Conservation (phyloP, 2,329 filamentous ascomycete genomes). For the Paecilomyces fulvus region DNA sequence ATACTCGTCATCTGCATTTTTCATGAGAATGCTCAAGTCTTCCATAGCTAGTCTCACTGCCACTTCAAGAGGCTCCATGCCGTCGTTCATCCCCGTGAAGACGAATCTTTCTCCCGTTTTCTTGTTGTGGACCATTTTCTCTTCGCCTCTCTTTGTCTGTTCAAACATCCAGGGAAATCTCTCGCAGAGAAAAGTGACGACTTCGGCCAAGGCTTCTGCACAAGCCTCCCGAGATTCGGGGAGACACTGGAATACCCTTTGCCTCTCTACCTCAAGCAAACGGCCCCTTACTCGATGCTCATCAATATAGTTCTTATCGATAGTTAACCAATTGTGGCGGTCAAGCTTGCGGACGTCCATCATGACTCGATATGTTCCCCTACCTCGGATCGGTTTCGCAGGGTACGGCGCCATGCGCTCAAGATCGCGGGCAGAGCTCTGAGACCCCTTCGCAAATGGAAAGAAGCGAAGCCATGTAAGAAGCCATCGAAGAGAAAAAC, state of each 20-base stretch:
- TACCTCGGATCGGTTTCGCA: conserved; percentile 29
- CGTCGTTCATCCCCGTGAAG: conserved; percentile 24
- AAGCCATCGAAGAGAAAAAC: conserved; percentile 18
- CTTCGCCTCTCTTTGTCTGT: conserved; percentile 14
- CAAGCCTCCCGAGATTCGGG: conserved; percentile 39
- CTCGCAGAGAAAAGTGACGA: conserved; percentile 37
- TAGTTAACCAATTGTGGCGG: conserved; percentile 39
- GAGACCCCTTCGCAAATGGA: conserved; percentile 1
- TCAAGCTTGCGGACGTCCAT: conserved; percentile 43
- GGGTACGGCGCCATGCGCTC: conserved; percentile 30
- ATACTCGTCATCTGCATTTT: conserved; percentile 39
- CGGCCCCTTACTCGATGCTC: conserved; percentile 35
- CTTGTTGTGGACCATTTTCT: conserved; percentile 33
- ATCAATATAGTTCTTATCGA: conserved; percentile 39
- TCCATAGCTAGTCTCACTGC: conserved; percentile 44
- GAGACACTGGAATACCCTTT: conserved; percentile 38
- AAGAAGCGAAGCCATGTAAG: conserved; percentile 8
- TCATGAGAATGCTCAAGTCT: conserved; percentile 43
- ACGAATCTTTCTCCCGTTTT: conserved; percentile 37
- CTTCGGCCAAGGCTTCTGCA: conserved; percentile 39
- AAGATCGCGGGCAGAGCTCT: conserved; percentile 14
- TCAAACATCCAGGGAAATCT: conserved; percentile 39
- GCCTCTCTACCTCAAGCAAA: conserved; percentile 30
- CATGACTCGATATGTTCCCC: conserved; percentile 34
- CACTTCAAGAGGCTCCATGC: conserved; percentile 40